Base-by-base conservation (phyloP, 192 early-diverging fungal species). In the Coemansia reversa region DNA sequence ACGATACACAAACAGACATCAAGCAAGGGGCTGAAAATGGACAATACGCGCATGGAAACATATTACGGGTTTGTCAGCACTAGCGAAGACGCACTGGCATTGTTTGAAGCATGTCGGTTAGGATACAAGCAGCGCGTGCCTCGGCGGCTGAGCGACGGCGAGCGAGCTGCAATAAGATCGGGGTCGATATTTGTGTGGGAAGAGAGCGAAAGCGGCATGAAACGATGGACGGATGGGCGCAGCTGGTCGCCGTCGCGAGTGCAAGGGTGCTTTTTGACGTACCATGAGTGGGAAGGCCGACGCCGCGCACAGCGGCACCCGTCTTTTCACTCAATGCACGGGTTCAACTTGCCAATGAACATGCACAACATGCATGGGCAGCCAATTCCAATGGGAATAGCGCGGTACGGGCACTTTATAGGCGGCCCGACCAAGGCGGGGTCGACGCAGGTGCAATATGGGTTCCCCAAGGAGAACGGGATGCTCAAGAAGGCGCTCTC, bases 161-260 rank as follows among this genome's bases (percentile, higher is more conserved):
- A 96, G 81, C 87, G 93, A 45, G 84, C 84, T 18, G 81, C 86
- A 50, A 91, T 96, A 56, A 79, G 84, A 48, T 93, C 94, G 2
- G 93, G 93, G 1, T 91, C 93, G 5, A 87, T 94, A 25, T 96
- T 93, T 82, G 89, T 91, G 39, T 96, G 93, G 89, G 92, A 94
- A 68, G 94, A 96, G 77, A 77, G 89, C 58, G 93, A 96, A 72
- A 87, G 87, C 51, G 94, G 93, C 18, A 96, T 96, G 87, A 83
- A 91, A 66, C 85, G 94, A 35, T 96, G 94, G 94, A 94, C 94
- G 0, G 94, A 96, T 71, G 93, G 93, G 18, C 86, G 89, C 67
- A 89, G 85, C 51, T 96, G 94, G 94, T 92, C 90, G 29, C 90
- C 94, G 1, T 90, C 88, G 29, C 85, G 94, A 28, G 92, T 95